These are phyloP conservation scores for Leersia perrieri DNA, from an alignment of 176 grass and related monocot genomes.

Conservation along the genomic window DNA sequence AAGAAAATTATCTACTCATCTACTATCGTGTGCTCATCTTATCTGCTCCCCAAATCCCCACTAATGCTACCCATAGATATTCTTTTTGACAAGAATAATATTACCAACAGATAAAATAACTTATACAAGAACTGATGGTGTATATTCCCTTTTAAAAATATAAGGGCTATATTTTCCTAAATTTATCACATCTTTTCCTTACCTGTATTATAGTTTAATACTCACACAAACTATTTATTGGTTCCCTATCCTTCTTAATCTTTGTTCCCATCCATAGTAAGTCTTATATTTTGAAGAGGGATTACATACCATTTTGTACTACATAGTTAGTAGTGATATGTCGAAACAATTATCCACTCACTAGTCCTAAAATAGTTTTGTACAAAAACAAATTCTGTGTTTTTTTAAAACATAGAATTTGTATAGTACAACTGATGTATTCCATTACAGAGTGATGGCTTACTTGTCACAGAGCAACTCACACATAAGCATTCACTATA, in stretches of 20 bases:
- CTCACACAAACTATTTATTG: not conserved
- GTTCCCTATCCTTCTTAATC: not conserved
- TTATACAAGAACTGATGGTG: not conserved
- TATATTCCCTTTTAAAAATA: not conserved
- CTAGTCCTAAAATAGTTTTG: not conserved
- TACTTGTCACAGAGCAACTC: not conserved
- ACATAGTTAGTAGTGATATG: not conserved
- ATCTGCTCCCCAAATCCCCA: not conserved
- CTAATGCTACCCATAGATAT: not conserved
- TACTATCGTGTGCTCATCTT: not conserved
- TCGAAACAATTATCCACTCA: not conserved
- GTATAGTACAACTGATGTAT: not conserved
- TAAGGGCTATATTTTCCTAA: not conserved
- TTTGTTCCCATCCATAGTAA: not conserved
- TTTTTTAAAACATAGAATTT: not conserved
- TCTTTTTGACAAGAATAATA: not conserved
- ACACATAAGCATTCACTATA: conserved; percentile 14
- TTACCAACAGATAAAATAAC: not conserved
- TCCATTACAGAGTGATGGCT: not conserved
- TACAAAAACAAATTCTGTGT: not conserved
- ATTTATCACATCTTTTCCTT: not conserved
- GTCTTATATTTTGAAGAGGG: not conserved
- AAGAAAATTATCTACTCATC: conserved; percentile 1
- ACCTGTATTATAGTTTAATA: not conserved
- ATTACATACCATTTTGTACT: too few species aligned